A percentile compares a stretch with the other conserved stretches of the same genome.
phyloP scores from a whole-genome alignment of 1,139 yeast genomes.

The Pichia sp. region DNA sequence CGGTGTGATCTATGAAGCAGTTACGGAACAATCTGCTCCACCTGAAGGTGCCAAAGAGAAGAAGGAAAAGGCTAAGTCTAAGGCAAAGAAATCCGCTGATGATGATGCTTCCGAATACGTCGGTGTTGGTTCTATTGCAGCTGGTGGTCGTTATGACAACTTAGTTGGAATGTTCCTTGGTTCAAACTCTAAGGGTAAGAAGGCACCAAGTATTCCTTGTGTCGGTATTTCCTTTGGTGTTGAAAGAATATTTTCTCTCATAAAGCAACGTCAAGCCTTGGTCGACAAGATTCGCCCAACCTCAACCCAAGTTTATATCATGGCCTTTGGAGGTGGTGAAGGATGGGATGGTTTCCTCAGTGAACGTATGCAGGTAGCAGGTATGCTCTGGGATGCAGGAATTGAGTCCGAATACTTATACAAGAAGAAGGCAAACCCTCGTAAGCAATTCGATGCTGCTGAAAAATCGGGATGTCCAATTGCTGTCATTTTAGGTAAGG shows the following conservation, averaged over 20 bases:
- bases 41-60: constrained; percentile 71
- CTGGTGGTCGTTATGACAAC: constrained; percentile 97
- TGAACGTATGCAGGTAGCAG: constrained; percentile 85
- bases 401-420: constrained; percentile 86
- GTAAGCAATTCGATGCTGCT: constrained; percentile 96
- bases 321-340: constrained; percentile 98
- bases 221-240: constrained; percentile 96
- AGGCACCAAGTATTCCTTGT: constrained; percentile 81
- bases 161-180: constrained; percentile 94
- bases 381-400: constrained; percentile 80
- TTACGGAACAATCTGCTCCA: constrained; percentile 91
- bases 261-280: constrained; percentile 65
- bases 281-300: constrained; percentile 65
- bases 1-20: constrained; percentile 93
- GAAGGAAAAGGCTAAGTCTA: constrained; percentile 46
- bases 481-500: constrained; percentile 93
- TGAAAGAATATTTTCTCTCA: constrained; percentile 85
- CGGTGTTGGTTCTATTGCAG: constrained; percentile 97
- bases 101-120: constrained; percentile 96
- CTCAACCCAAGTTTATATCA: constrained; percentile 86
- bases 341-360: constrained; percentile 89
- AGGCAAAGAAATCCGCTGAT: constrained; percentile 35
- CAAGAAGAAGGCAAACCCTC: constrained; percentile 87
- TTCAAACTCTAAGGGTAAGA: constrained; percentile 61
- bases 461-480: constrained; percentile 88